Conservation (phyloP, 495 filamentous ascomycete species). For the Friedmanniomyces simplex region DNA sequence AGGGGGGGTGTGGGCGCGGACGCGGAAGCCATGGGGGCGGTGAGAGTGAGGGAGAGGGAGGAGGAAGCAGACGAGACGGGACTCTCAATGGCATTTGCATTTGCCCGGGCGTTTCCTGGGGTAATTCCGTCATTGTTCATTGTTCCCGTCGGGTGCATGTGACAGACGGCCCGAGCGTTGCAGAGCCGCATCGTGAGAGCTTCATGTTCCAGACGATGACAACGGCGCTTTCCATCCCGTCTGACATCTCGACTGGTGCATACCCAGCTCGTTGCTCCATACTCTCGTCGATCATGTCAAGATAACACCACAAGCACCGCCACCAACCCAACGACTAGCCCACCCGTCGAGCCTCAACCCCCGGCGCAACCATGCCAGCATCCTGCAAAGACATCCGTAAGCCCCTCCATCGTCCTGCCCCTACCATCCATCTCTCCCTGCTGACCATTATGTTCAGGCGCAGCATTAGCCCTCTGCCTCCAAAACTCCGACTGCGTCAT, state of each 20-base stretch:
- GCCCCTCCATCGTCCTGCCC: constrained; percentile 31
- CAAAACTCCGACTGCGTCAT: constrained; percentile 93
- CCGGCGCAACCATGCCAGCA: constrained; percentile 61
- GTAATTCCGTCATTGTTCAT: neutral
- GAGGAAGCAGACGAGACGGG: neutral
- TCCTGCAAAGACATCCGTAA: constrained; percentile 94
- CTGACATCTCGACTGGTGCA: too few relatives aligned
- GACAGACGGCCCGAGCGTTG: neutral
- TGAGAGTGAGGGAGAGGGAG: neutral
- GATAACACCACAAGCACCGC: too few relatives aligned
- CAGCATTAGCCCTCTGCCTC: constrained; percentile 84
- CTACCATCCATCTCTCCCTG: neutral
- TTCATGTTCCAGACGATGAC: neutral
- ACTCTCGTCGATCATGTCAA: too few relatives aligned
- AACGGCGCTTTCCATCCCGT: too few relatives aligned
- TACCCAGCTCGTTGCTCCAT: too few relatives aligned
- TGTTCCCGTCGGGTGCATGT: neutral
- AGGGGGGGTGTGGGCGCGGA: neutral
- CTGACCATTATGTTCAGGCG: constrained; percentile 44
- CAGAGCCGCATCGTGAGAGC: neutral
- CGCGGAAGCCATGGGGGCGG: neutral
- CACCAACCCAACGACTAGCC: too few relatives aligned
- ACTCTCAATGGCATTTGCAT: too few relatives aligned
- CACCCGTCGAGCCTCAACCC: neutral
- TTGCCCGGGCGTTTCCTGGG: too few relatives aligned